Evolutionary conservation across 2,329 filamentous ascomycete species (phyloP), one percentile per base, ranked within the genome.

Genomic region (Cladosporium sp.): DNA sequence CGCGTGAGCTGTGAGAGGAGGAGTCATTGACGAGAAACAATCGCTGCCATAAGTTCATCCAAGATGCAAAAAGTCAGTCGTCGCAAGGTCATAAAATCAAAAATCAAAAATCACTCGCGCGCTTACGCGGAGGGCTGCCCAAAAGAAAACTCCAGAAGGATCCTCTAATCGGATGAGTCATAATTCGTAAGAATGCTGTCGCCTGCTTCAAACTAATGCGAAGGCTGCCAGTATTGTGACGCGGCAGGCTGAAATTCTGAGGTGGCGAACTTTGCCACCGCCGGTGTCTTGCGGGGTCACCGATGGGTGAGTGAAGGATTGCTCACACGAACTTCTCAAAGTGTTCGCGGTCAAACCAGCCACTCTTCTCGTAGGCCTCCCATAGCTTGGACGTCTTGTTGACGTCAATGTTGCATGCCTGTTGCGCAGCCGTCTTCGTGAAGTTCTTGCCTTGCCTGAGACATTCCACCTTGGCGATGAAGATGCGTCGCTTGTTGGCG

Each of bases 321-420:
- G 29, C 52, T 55, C 52, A 55, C 44, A 72, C 33, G 28, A 65
- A 68, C 50, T 68, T 46, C 63, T 69, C 53, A 66, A 73, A 72
- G 67, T 67, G 70, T 53, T 70, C 65, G 61, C 70, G 65, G 44
- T 75, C 71, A 28, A 75, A 75, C 74, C 74, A 76, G 12, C 74
- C 74, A 16, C 72, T 70, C n/a, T 67, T 89, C 59, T 97, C 91
- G 75, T 92, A 98, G 6, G 92, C 92, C 44, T 88, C 89, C 91
- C 92, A 97, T 56, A 98, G 83, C 78, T 94, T 94, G 70, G 92
- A 96, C 3, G 93, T 92, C 82, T 97, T 98, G 83, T 97, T 97
- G 77, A 98, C 94, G 73, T 98, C 94, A 69, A 97, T 97, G 82
- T 96, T 96, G 85, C 92, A 96, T n/a, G 92, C 92, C 77, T 96